Conservation (phyloP, 176 grass and related monocot genomes). For the Oryza meyeriana region DNA sequence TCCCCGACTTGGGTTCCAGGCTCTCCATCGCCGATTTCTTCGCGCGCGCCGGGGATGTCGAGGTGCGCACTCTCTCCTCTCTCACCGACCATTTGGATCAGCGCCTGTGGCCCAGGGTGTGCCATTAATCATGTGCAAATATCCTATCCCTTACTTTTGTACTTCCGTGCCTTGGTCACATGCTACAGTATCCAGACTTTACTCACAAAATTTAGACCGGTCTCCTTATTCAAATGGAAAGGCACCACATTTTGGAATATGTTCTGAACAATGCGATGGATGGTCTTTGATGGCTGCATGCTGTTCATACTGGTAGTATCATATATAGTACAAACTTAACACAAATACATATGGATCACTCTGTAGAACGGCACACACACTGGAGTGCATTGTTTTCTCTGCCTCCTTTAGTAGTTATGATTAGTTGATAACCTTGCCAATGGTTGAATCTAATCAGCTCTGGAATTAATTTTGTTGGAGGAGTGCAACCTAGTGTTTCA, state of each 20-base stretch:
- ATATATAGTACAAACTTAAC: background rate
- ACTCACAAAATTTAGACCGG: background rate
- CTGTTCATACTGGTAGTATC: background rate
- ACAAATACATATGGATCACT: background rate
- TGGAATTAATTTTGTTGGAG: background rate
- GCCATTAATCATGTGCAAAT: background rate
- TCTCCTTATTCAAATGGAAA: background rate
- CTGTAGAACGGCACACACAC: background rate
- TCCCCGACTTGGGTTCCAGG: conserved; percentile 12
- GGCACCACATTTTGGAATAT: background rate
- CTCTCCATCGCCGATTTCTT: conserved; percentile 70
- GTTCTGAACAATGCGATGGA: background rate
- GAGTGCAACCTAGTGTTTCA: background rate
- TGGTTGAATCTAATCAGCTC: background rate
- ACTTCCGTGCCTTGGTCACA: background rate
- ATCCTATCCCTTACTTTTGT: background rate
- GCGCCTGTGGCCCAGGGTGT: background rate
- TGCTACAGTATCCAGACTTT: background rate
- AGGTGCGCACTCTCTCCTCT: conserved; percentile 32
- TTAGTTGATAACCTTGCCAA: background rate
- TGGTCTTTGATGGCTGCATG: background rate
- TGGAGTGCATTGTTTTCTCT: background rate
- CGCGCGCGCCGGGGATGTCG: conserved; percentile 56
- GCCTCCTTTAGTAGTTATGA: background rate
- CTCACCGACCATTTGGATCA: no score